Base-by-base conservation (phyloP, 2,329 filamentous ascomycete genomes). In the Calonectria pauciramosa region DNA sequence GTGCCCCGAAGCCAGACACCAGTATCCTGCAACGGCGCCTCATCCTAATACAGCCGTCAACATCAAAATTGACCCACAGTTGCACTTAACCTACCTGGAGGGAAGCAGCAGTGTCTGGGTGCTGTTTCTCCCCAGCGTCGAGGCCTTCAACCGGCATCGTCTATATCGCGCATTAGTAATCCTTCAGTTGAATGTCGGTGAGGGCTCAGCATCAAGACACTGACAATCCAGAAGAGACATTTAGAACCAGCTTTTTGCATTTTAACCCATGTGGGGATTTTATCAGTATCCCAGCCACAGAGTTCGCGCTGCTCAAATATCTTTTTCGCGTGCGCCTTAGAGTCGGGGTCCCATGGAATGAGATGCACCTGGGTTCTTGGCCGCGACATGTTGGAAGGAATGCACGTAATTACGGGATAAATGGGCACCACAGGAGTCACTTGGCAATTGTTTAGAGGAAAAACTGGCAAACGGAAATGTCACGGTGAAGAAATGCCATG, bases 201-300 rank as follows among this genome's bases (percentile, higher is more conserved):
- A 7, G 3, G 9, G 11, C 0, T 3, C 10, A 14, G 28, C 1
- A 23, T 26, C 1, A 14, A 38, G 26, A 18, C 3, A 69, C 76
- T 44, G 36, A 80, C 80, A 16, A 81, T 81, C 80, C 80, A 81
- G n/a, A 76, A 81, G 2, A 81, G 76, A 4, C 78, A 81, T 23
- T 81, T 81, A 1, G 30, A 49, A 0, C 80, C 80, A 4, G 32
- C 47, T 2, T 32, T 64, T 20, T 81, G 80, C 20, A 76, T 75
- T 7, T 59, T 26, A 20, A 41, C 73, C 80, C 80, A 81, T 2
- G 67, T 34, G 1, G 49, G 47, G 10, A 81, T 59, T 5, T 76
- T 52, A 0, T 78, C 66, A 13, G 54, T 32, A 18, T 81, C 72
- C 80, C 80, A 81, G 0, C 80, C 80, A 11, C 80, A 81, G 30